Evolutionary conservation across 2,329 filamentous ascomycete genomes (phyloP), one percentile per base, ranked within the genome.

Genomic region (Paracoccidioides brasiliensis): DNA sequence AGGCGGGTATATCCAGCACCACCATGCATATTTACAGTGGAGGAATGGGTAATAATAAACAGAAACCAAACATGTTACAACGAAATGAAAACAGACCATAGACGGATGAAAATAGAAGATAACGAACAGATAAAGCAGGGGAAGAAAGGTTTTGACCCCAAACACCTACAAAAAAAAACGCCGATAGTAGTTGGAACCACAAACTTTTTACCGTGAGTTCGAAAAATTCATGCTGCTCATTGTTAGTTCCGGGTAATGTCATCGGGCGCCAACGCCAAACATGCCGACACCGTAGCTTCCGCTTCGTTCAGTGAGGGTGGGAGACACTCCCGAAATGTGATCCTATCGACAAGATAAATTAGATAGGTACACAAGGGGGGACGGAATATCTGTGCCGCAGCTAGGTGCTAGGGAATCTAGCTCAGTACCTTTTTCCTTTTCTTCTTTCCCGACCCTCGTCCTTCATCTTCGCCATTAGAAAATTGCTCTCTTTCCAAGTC

Each of bases 1-100:
- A 73, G 69, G 70, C 70, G 71, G 71, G 71, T 74, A 74, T 74
- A 74, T 73, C 71, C 71, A 72, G 71, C 70, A 72, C 71, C 71
- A 66, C 52, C 41, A 73, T 73, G 71, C 71, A 73, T 72, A 57
- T 57, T 54, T 56, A 49, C 57, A 56, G 46, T 46, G n/a, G 69
- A 70, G 69, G 60, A 60, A 64, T 60, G 53, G 58, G 58, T 59
- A 66, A 62, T 65, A 65, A 60, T 57, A 58, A 60, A 57, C 57
- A 58, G 54, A 59, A 53, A 52, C 22, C 22, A 22, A 59, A 45
- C 60, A 54, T 60, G 59, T 60, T 61, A 60, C 55, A 55, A 12
- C 43, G 56, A 44, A 57, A 44, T n/a, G 46, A 46, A 48, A 37
- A 12, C 55, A 50, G 52, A 50, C 53, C 52, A 43, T 56, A 50